phyloP scores from a whole-genome alignment of 345 rosid species.

The Odontarrhena argentea region DNA sequence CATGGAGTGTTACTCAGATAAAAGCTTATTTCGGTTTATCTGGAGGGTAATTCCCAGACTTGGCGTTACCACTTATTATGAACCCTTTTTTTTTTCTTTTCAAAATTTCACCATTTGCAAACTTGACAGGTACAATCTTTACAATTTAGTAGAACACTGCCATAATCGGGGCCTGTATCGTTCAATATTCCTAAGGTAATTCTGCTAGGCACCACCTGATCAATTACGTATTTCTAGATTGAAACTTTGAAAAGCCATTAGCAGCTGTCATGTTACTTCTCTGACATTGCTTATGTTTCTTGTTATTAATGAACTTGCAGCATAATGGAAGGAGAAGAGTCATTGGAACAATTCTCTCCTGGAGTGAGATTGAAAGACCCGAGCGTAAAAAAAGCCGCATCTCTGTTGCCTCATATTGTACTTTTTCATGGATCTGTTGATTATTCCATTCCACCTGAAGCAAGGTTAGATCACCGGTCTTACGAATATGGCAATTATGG shows the following conservation, averaged over 20 bases:
- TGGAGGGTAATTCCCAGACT: constrained; percentile 62
- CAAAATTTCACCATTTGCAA: not conserved
- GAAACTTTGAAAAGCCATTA: not conserved
- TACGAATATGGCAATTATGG: not conserved
- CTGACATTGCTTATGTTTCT: constrained; percentile 6
- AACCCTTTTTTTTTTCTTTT: no score
- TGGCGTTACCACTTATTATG: not conserved
- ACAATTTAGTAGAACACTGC: constrained; percentile 72
- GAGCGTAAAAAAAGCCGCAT: constrained; percentile 50
- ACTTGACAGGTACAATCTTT: constrained; percentile 79
- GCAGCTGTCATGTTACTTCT: not conserved
- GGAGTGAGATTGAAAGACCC: constrained; percentile 70
- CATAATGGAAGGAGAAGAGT: constrained; percentile 97
- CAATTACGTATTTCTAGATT: not conserved
- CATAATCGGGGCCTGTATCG: constrained; percentile 84
- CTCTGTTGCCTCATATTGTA: constrained; percentile 66
- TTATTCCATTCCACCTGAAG: constrained; percentile 79
- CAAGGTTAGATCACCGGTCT: constrained; percentile 65
- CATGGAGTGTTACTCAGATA: constrained; percentile 82
- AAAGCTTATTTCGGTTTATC: constrained; percentile 92
- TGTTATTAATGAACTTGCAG: constrained; percentile 42
- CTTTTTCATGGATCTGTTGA: constrained; percentile 94
- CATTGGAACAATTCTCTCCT: constrained; percentile 74
- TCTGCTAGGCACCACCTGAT: not conserved
- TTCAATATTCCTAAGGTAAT: constrained; percentile 78